Evolutionary conservation across 2,329 filamentous ascomycete species (phyloP).

Genomic region (Colletotrichum euphorbiae): DNA sequence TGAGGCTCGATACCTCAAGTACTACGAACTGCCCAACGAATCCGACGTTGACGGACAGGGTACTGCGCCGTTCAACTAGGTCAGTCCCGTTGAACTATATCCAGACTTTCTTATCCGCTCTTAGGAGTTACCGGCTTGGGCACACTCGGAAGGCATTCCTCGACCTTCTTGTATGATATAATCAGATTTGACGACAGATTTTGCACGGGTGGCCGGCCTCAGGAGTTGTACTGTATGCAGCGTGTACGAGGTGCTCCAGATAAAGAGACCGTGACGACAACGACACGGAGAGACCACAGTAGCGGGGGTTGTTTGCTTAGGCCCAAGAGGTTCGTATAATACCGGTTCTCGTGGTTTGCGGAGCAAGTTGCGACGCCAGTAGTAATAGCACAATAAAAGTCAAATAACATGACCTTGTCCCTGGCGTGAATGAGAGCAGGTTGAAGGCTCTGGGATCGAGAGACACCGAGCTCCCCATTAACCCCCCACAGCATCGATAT

Average conservation of each 20-base stretch:
- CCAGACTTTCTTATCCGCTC: slow-evolving; percentile 22
- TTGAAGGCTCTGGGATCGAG: not conserved
- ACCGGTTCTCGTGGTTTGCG: slow-evolving; percentile 15
- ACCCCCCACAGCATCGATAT: not conserved
- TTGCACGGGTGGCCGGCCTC: slow-evolving; percentile 20
- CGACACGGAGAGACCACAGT: slow-evolving; percentile 17
- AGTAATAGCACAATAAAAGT: slow-evolving; percentile 32
- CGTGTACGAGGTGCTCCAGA: slow-evolving; percentile 30
- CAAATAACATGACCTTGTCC: not conserved
- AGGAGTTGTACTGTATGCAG: slow-evolving; percentile 33
- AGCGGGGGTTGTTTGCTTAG: slow-evolving; percentile 14
- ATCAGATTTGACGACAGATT: slow-evolving; percentile 32
- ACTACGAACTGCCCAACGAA: slow-evolving; percentile 64
- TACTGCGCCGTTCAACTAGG: slow-evolving; percentile 63
- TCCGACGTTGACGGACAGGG: slow-evolving; percentile 60
- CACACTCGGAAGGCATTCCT: slow-evolving; percentile 8
- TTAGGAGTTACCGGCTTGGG: slow-evolving; percentile 3
- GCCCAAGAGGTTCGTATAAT: slow-evolving; percentile 10
- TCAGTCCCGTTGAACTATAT: not conserved
- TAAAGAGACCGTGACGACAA: slow-evolving; percentile 26
- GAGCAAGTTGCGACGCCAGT: slow-evolving; percentile 8
- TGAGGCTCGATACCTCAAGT: slow-evolving; percentile 62
- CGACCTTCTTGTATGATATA: slow-evolving; percentile 37
- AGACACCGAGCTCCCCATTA: not conserved
- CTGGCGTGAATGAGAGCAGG: not conserved